These are phyloP conservation scores for Cordyceps javanica DNA, from an alignment of 2,329 filamentous ascomycete genomes.

Conservation along the genomic window DNA sequence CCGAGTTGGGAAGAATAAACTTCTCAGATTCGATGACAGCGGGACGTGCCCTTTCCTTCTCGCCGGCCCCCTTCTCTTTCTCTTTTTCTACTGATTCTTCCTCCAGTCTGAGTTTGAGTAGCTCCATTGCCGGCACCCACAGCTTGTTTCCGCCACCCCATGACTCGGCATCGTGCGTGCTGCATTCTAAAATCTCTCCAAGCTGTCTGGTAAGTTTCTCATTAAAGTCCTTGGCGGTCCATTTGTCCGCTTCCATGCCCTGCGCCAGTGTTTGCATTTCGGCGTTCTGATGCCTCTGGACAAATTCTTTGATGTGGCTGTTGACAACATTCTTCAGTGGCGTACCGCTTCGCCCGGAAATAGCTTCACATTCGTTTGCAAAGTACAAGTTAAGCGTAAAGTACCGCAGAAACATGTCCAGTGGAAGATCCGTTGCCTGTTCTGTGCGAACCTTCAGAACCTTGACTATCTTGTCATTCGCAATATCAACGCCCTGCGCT, in stretches of 20 bases:
- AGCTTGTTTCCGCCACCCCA: slow-evolving; percentile 60
- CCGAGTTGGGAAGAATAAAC: slow-evolving; percentile 81
- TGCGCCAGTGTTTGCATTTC: slow-evolving; percentile 71
- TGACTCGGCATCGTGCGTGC: slow-evolving; percentile 60
- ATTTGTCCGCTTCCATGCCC: slow-evolving; percentile 73
- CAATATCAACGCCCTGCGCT: slow-evolving; percentile 73
- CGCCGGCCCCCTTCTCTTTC: slow-evolving; percentile 17
- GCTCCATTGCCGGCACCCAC: slow-evolving; percentile 44
- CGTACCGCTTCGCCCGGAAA: slow-evolving; percentile 72
- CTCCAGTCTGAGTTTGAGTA: slow-evolving; percentile 28
- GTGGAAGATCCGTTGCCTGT: slow-evolving; percentile 61
- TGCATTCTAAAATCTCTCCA: slow-evolving; percentile 59
- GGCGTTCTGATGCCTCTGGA: slow-evolving; percentile 61
- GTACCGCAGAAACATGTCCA: slow-evolving; percentile 70
- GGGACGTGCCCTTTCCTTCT: slow-evolving; percentile 60
- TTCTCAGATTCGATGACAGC: slow-evolving; percentile 79
- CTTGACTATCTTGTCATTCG: slow-evolving; percentile 70
- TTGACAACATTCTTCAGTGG: slow-evolving; percentile 75
- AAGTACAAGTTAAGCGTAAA: slow-evolving; percentile 78
- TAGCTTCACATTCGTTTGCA: slow-evolving; percentile 78
- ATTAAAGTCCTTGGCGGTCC: slow-evolving; percentile 71
- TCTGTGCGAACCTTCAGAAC: slow-evolving; percentile 72
- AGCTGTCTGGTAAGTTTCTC: slow-evolving; percentile 55
- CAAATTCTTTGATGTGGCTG: slow-evolving; percentile 74
- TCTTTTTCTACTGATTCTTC: slow-evolving; percentile 28